These are phyloP conservation scores for Alternaria sp. DNA, from an alignment of 2,329 filamentous ascomycete genomes.

Conservation along the genomic window DNA sequence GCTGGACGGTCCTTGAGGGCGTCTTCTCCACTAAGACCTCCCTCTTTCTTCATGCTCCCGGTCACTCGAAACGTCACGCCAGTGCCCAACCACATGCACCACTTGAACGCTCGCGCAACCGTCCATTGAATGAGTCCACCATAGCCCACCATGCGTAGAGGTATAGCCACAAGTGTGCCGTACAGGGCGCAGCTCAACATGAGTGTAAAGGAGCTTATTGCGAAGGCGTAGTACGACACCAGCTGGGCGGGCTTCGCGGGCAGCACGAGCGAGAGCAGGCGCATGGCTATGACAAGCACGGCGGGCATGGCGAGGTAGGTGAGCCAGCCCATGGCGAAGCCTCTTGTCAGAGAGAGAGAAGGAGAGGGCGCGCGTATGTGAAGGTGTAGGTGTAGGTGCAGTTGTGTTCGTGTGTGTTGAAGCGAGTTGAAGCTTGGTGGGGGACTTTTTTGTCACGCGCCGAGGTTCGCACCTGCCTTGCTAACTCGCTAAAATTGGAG, in stretches of 20 bases:
- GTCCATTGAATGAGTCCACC: constrained; percentile 87
- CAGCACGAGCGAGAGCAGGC: constrained; percentile 38
- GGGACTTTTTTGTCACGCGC: constrained; percentile 36
- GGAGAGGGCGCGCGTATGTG: neutral
- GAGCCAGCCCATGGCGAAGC: constrained; percentile 43
- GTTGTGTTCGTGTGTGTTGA: neutral
- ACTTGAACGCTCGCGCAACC: constrained; percentile 80
- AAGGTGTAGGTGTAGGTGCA: constrained; percentile 6
- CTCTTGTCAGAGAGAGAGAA: constrained; percentile 7
- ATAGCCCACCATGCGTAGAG: constrained; percentile 75
- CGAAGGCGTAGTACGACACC: constrained; percentile 72
- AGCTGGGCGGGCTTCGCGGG: constrained; percentile 42
- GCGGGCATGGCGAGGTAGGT: constrained; percentile 40
- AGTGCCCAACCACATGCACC: constrained; percentile 75
- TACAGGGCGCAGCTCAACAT: constrained; percentile 65
- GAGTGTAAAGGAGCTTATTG: constrained; percentile 55
- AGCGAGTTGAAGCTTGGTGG: constrained; percentile 15
- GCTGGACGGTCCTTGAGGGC: constrained; percentile 69
- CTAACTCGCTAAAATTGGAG: constrained; percentile 22
- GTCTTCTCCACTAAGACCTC: constrained; percentile 44
- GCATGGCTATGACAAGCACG: constrained; percentile 41
- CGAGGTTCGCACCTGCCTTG: constrained; percentile 26
- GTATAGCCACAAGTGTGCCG: constrained; percentile 77
- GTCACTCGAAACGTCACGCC: constrained; percentile 80
- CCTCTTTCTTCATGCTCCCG: constrained; percentile 42